Evolutionary conservation across 495 filamentous ascomycete genomes (phyloP).

Genomic region (Aspergillus leporis): DNA sequence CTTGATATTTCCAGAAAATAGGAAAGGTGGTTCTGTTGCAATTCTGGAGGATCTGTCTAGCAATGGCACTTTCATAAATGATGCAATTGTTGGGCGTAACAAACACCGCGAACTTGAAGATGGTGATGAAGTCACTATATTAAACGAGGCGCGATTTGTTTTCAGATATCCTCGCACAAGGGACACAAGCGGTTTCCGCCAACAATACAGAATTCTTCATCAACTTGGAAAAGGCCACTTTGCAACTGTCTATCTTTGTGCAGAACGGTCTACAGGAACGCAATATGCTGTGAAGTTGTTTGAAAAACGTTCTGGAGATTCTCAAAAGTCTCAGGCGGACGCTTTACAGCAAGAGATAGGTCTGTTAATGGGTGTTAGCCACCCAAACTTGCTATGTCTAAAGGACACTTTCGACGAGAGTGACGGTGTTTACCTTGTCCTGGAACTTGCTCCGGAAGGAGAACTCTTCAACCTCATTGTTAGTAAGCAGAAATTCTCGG

Average conservation of each 20-base stretch:
- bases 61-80: slow-evolving; percentile 96
- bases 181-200: slow-evolving; percentile 72
- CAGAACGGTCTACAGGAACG: slow-evolving; percentile 79
- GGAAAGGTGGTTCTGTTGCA: slow-evolving; percentile 73
- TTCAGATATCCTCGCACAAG: slow-evolving; percentile 85
- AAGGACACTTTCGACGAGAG: slow-evolving; percentile 94
- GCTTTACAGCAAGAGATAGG: slow-evolving; percentile 93
- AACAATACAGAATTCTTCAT: slow-evolving; percentile 81
- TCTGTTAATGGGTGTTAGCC: slow-evolving; percentile 92
- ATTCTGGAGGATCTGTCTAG: slow-evolving; percentile 91
- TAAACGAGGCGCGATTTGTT: slow-evolving; percentile 79
- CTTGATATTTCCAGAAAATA: slow-evolving; percentile 84
- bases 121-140: slow-evolving; percentile 84
- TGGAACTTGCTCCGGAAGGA: slow-evolving; percentile 89
- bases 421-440: slow-evolving; percentile 85
- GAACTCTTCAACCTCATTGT: slow-evolving; percentile 96
- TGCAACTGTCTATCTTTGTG: slow-evolving; percentile 89
- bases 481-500: slow-evolving; percentile 80
- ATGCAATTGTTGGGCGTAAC: slow-evolving; percentile 87
- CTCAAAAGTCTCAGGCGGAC: slow-evolving; percentile 79
- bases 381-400: slow-evolving; percentile 91
- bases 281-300: slow-evolving; percentile 94
- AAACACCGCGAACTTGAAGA: slow-evolving; percentile 84
- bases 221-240: slow-evolving; percentile 97
- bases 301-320: slow-evolving; percentile 73